Conservation (phyloP, 768 basidiomycete species). For the Lentinula aciculospora region DNA sequence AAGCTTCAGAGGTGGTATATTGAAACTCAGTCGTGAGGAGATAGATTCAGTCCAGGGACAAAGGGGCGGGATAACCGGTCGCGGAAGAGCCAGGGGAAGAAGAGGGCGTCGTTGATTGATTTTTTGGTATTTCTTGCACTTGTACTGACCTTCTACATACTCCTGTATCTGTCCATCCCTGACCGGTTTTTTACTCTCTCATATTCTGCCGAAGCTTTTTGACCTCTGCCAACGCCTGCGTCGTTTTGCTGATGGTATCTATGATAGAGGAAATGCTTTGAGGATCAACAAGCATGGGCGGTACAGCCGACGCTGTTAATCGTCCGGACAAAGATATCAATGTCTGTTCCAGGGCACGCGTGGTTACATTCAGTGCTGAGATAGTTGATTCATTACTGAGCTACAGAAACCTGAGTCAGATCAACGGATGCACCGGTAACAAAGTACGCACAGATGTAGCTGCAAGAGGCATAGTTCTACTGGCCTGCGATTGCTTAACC, state of each 20-base stretch:
- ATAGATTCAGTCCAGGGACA: slow-evolving; percentile 29
- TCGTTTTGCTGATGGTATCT: slow-evolving; percentile 65
- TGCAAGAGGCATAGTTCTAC: not conserved
- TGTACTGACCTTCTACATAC: too few relatives aligned
- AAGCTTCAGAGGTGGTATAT: slow-evolving; percentile 61
- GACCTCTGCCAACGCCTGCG: slow-evolving; percentile 55
- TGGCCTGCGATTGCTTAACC: not conserved
- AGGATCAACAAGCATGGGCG: slow-evolving; percentile 34
- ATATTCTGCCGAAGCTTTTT: slow-evolving; percentile 49
- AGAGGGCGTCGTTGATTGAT: slow-evolving; percentile 14
- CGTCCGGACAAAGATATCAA: slow-evolving; percentile 47
- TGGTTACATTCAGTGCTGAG: slow-evolving; percentile 27
- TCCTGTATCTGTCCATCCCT: not conserved
- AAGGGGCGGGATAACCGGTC: slow-evolving; percentile 18
- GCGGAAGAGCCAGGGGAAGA: slow-evolving; percentile 17
- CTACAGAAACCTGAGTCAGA: not conserved
- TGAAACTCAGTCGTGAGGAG: slow-evolving; percentile 61
- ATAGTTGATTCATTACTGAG: not conserved
- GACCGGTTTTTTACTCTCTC: slow-evolving; percentile 18
- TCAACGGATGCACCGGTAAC: not conserved
- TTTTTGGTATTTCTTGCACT: too few relatives aligned
- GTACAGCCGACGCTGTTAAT: slow-evolving; percentile 39
- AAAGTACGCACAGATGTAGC: not conserved
- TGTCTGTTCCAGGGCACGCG: slow-evolving; percentile 45
- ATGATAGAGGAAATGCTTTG: slow-evolving; percentile 49